These are phyloP conservation scores for Acorus gramineus DNA, from an alignment of 106 monocot genomes.

Conservation along the genomic window DNA sequence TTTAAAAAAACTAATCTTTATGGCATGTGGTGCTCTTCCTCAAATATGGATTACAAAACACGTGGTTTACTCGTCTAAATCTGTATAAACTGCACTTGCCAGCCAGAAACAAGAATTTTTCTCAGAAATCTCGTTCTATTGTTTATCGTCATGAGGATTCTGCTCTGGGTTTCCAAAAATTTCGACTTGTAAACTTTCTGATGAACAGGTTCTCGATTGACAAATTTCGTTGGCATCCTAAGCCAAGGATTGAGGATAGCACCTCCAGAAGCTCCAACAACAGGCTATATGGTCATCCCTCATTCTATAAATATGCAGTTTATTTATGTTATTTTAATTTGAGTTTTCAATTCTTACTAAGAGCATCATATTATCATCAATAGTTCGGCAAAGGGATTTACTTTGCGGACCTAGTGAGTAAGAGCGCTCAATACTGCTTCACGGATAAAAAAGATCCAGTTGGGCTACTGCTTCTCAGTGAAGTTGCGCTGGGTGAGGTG, in stretches of 20 bases:
- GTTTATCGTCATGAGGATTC: no score
- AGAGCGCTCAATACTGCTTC: slow-evolving; percentile 94
- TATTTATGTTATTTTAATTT: not conserved
- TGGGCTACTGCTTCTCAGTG: slow-evolving; percentile 85
- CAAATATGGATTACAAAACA: no score
- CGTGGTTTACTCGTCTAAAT: no score
- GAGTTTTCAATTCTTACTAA: no score
- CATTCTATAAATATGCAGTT: not conserved
- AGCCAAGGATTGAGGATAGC: slow-evolving; percentile 96
- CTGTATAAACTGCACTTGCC: no score
- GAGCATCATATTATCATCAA: not conserved
- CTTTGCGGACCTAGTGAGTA: slow-evolving; percentile 94
- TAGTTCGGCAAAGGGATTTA: slow-evolving; percentile 98
- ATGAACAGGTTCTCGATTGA: slow-evolving; percentile 78
- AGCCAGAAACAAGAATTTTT: no score
- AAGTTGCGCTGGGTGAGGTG: slow-evolving; percentile 94
- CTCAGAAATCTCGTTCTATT: no score
- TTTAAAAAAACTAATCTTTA: no score
- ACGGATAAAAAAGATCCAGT: slow-evolving; percentile 90
- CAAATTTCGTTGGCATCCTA: slow-evolving; percentile 96
- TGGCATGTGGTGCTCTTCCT: no score
- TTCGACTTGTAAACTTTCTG: no score
- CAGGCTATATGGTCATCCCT: slow-evolving; percentile 89
- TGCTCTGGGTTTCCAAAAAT: no score
- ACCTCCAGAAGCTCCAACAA: slow-evolving; percentile 91